These are phyloP conservation scores for Phyllosticta citriasiana DNA, from an alignment of 2,329 filamentous ascomycete species.

Conservation along the genomic window DNA sequence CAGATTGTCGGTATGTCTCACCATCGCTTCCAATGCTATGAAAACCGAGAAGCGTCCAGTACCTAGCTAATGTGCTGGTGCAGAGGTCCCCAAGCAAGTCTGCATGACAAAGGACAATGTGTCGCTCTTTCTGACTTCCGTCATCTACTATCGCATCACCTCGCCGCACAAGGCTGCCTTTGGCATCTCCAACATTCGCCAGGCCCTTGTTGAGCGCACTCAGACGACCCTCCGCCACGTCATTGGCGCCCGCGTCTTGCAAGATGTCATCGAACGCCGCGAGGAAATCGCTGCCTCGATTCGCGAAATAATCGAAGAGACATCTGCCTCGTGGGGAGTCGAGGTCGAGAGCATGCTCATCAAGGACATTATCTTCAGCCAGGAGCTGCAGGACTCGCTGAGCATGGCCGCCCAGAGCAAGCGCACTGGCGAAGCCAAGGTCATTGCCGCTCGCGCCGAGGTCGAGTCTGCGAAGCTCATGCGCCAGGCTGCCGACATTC, in stretches of 20 bases:
- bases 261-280: conserved; percentile 96
- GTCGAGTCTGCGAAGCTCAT: conserved; percentile 93
- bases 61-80: conserved; percentile 7
- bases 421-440: conserved; percentile 96
- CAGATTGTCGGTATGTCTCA: conserved; percentile 63
- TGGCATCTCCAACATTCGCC: conserved; percentile 86
- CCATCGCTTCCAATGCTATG: too few relatives aligned
- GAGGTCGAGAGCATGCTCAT: conserved; percentile 97
- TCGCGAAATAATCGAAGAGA: conserved; percentile 94
- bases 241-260: conserved; percentile 85
- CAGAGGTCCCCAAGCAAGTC: conserved; percentile 84
- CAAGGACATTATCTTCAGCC: conserved; percentile 97
- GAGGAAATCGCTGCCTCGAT: conserved; percentile 95
- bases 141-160: conserved; percentile 98
- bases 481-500: conserved; percentile 82
- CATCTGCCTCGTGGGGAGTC: conserved; percentile 87
- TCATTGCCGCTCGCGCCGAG: conserved; percentile 92
- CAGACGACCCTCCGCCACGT: conserved; percentile 97
- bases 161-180: conserved; percentile 95
- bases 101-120: conserved; percentile 99
- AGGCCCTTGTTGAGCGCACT: conserved; percentile 94
- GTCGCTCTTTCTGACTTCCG: conserved; percentile 81
- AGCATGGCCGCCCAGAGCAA: conserved; percentile 99
- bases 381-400: conserved; percentile 88
- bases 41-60: too few relatives aligned